These are phyloP conservation scores for Ceratobasidium theobromae DNA, from an alignment of 1,284 basidiomycete genomes.

Conservation along the genomic window DNA sequence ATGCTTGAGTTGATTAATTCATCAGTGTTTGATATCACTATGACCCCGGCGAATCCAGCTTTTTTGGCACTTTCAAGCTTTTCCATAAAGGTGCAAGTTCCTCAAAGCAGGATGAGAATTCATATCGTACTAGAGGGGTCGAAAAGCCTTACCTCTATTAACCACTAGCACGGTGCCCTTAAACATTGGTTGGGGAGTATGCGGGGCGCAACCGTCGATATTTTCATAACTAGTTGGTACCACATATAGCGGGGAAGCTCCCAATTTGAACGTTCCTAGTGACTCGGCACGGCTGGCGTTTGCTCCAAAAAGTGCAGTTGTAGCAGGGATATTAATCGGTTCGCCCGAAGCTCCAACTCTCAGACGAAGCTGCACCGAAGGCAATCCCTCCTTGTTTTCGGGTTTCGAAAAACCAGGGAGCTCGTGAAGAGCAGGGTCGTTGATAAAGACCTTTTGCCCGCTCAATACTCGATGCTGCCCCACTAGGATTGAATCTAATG, in stretches of 20 bases:
- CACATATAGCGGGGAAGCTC: conserved; percentile 1
- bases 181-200: neutral
- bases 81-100: conserved; percentile 79
- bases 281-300: conserved; percentile 46
- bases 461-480: conserved; percentile 77
- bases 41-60: conserved; percentile 70
- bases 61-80: conserved; percentile 67
- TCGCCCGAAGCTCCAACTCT: conserved; percentile 44
- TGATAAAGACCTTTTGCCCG: conserved; percentile 79
- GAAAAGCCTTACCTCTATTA: conserved; percentile 9
- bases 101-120: conserved; percentile 48
- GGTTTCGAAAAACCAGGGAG: conserved; percentile 37
- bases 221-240: neutral
- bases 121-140: neutral
- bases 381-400: conserved; percentile 4
- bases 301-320: conserved; percentile 70
- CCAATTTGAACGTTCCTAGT: conserved; percentile 13
- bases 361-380: conserved; percentile 46
- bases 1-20: conserved; percentile 66
- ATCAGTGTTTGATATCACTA: conserved; percentile 57
- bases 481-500: conserved; percentile 51
- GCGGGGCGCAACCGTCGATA: conserved; percentile 3
- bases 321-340: conserved; percentile 56
- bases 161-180: conserved; percentile 18
- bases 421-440: conserved; percentile 63